phyloP scores from a whole-genome alignment of 2,329 filamentous ascomycete genomes.

The Alternaria metachromatica region DNA sequence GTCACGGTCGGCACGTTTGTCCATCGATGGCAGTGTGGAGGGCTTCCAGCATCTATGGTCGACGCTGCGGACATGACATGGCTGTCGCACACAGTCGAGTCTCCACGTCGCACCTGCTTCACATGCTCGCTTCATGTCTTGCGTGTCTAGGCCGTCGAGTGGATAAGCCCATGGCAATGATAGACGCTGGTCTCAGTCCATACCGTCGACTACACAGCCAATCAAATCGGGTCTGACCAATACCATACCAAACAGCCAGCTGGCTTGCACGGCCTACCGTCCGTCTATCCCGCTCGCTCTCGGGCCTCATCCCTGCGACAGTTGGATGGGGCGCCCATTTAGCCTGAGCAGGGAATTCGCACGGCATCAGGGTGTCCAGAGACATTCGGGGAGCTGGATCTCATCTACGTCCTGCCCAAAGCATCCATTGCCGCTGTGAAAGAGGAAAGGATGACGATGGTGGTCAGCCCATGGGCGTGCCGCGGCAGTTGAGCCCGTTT shows the following conservation, averaged over 20 bases:
- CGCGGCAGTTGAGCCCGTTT: constrained; percentile 42
- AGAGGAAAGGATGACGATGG: constrained; percentile 32
- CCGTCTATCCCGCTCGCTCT: constrained; percentile 44
- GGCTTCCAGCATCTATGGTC: constrained; percentile 21
- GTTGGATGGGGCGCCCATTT: constrained; percentile 38
- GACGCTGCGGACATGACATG: constrained; percentile 41
- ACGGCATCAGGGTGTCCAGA: constrained; percentile 17
- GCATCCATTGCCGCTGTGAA: constrained; percentile 37
- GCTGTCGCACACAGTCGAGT: constrained; percentile 45
- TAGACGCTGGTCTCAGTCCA: constrained; percentile 16
- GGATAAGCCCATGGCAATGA: constrained; percentile 22
- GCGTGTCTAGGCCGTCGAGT: constrained; percentile 16
- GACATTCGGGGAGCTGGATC: constrained; percentile 15
- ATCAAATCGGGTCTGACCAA: constrained; percentile 31
- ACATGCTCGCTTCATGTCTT: constrained; percentile 25
- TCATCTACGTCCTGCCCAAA: constrained; percentile 36
- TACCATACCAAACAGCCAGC: constrained; percentile 20
- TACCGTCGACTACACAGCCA: constrained; percentile 10
- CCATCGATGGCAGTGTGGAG: constrained; percentile 29
- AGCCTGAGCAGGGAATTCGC: constrained; percentile 42
- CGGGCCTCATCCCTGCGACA: constrained; percentile 36
- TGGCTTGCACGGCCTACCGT: constrained; percentile 44
- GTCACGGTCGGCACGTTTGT: constrained; percentile 47
- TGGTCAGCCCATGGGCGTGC: constrained; percentile 18
- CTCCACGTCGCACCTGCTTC: constrained; percentile 47